Evolutionary conservation across 192 early-diverging fungal genomes (phyloP), one percentile per base, ranked within the genome.

Genomic region (Linnemannia exigua): DNA sequence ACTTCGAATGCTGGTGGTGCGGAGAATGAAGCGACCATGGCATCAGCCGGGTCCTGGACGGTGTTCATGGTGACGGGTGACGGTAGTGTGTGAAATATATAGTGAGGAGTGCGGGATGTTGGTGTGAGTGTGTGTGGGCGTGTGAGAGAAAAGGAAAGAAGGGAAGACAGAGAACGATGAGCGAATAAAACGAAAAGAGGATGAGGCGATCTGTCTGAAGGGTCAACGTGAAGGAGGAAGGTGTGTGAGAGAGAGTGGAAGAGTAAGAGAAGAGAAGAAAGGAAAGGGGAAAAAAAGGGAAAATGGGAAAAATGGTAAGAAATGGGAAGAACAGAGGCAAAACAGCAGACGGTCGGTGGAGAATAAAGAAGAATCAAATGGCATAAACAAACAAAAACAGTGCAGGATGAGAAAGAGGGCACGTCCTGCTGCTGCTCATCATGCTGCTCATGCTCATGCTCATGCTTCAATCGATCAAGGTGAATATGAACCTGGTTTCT

Each of bases 21-120:
- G 61, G 79, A 44, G 67, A 86, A 86, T 35, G 84, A 86, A 75
- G 78, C 79, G n/a, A 79, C 72, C 84, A 86, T 86, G 79, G 75
- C 75, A 41, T 86, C 74, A 58, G 54, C 72, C 48, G 73, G 54
- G 14, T 77, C 71, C 28, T 77, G 58, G 50, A 84, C 71, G 22
- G 70, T 61, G 47, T 67, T 84, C 81, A 84, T 84, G 33, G 38
- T 33, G 69, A 44, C 22, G 0, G 41, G 44, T 46, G 47, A n/a
- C 41, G 72, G 33, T 28, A 51, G 3, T 48, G 47, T 22, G 71
- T 38, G n/a, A 36, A 4, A 68, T n/a, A n/a, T n/a, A n/a, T n/a
- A n/a, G n/a, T n/a, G 36, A 33, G 19, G 20, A 17, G 5, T 17
- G 12, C 37, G 69, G 37, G 46, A 44, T 46, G 70, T 28, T 4